Percentiles rank a stretch among this genome's conserved stretches.
Conservation (phyloP, 257 asterid genomes). For the Thymus mandschuricus region DNA sequence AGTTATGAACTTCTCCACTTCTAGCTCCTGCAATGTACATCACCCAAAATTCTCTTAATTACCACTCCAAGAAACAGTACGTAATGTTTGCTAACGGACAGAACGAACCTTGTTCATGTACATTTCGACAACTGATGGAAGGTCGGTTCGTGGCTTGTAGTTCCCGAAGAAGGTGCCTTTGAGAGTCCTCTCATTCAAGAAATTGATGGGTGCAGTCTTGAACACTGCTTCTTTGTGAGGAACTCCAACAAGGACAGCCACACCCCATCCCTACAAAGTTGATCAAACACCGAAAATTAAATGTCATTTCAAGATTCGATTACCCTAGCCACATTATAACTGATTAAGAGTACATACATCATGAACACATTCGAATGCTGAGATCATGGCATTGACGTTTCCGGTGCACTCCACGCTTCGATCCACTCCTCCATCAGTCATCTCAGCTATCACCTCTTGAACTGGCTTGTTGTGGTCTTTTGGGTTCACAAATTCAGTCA, state of each 20-base stretch:
- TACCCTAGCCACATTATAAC: not conserved
- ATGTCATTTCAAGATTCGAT: not conserved
- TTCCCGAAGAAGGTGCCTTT: slow-evolving; percentile 86
- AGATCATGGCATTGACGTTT: slow-evolving; percentile 70
- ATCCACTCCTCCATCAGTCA: slow-evolving; percentile 81
- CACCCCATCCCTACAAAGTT: slow-evolving; percentile 69
- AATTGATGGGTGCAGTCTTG: slow-evolving; percentile 64
- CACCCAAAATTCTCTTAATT: not conserved
- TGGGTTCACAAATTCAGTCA: slow-evolving; percentile 81
- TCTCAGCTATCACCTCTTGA: slow-evolving; percentile 79
- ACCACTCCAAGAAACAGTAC: no score
- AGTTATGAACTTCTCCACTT: slow-evolving; percentile 71
- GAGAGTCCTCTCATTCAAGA: slow-evolving; percentile 70
- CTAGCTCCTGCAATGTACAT: slow-evolving; percentile 48
- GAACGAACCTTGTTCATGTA: slow-evolving; percentile 65
- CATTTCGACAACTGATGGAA: slow-evolving; percentile 68
- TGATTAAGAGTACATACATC: slow-evolving; percentile 44
- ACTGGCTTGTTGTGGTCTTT: slow-evolving; percentile 63
- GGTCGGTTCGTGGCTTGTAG: slow-evolving; percentile 65
- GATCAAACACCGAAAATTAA: not conserved
- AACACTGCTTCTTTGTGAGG: slow-evolving; percentile 66
- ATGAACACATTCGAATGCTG: slow-evolving; percentile 87
- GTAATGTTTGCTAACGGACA: no score
- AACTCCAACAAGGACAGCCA: slow-evolving; percentile 78
- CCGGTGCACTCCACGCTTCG: slow-evolving; percentile 86